phyloP scores from a whole-genome alignment of 768 basidiomycete genomes.

The Mycena rosella region DNA sequence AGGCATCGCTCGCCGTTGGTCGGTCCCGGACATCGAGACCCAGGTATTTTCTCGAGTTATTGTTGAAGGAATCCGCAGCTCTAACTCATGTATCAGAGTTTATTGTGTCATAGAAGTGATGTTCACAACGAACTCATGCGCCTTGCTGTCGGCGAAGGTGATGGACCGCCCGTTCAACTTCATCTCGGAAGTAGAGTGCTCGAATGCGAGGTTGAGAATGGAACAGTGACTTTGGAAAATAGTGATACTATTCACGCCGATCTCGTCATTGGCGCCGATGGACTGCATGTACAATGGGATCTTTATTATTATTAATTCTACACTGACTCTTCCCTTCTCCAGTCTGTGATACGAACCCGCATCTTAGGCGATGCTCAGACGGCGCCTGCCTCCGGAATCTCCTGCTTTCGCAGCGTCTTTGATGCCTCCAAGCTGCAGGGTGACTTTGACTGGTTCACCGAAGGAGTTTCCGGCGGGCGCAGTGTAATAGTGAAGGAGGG shows the following conservation, averaged over 20 bases:
- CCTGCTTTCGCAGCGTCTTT: constrained; percentile 29
- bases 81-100: neutral
- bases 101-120: neutral
- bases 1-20: constrained; percentile 3
- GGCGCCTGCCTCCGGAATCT: constrained; percentile 11
- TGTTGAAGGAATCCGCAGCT: too few relatives aligned
- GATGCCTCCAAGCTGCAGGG: constrained; percentile 19
- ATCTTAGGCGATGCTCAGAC: too few relatives aligned
- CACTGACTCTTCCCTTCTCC: too few relatives aligned
- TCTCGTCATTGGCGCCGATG: too few relatives aligned
- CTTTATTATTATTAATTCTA: neutral
- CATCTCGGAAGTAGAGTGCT: too few relatives aligned
- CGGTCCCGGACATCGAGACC: constrained; percentile 2
- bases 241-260: constrained; percentile 51
- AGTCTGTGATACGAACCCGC: too few relatives aligned
- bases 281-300: constrained; percentile 32
- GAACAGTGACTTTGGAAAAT: constrained; percentile 48
- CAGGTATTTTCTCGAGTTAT: neutral
- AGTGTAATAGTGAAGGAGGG: too few relatives aligned
- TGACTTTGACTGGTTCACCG: constrained; percentile 25
- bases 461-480: too few relatives aligned
- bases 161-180: too few relatives aligned
- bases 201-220: constrained; percentile 39
- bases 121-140: too few relatives aligned
- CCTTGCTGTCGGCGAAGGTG: too few relatives aligned